These are phyloP conservation scores for Naumovozyma castellii DNA, from an alignment of 805 yeast genomes.

Conservation along the genomic window DNA sequence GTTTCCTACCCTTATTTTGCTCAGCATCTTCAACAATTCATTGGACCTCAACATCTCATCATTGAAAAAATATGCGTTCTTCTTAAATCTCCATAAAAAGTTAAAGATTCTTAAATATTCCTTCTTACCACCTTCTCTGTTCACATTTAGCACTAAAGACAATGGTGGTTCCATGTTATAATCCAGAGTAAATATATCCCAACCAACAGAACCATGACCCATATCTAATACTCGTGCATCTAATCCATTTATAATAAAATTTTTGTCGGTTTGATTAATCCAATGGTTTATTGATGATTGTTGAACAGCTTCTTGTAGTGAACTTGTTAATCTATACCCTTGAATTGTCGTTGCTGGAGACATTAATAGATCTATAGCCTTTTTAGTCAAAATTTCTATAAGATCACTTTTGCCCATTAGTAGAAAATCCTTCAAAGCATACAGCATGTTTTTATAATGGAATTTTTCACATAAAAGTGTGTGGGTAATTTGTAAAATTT, in stretches of 20 bases:
- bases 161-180: conserved; percentile 49
- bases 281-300: conserved; percentile 41
- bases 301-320: conserved; percentile 55
- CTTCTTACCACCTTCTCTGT: conserved; percentile 34
- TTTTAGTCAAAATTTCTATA: conserved; percentile 50
- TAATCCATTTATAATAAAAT: conserved; percentile 40
- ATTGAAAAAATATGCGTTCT: conserved; percentile 45
- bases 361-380: conserved; percentile 44
- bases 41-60: conserved; percentile 38
- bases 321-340: conserved; percentile 53
- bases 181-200: conserved; percentile 90
- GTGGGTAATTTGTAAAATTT: conserved; percentile 45
- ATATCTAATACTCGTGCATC: conserved; percentile 79
- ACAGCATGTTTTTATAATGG: conserved; percentile 44
- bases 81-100: conserved; percentile 70
- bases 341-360: conserved; percentile 57
- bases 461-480: conserved; percentile 40
- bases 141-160: conserved; percentile 45
- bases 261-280: conserved; percentile 28
- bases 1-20: conserved; percentile 11
- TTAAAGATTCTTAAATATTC: conserved; percentile 76
- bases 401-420: conserved; percentile 77
- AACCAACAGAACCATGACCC: conserved; percentile 66
- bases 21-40: conserved; percentile 26
- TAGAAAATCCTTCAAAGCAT: conserved; percentile 53